phyloP scores from a whole-genome alignment of 2,329 filamentous ascomycete genomes.

The Calonectria hawksworthii region DNA sequence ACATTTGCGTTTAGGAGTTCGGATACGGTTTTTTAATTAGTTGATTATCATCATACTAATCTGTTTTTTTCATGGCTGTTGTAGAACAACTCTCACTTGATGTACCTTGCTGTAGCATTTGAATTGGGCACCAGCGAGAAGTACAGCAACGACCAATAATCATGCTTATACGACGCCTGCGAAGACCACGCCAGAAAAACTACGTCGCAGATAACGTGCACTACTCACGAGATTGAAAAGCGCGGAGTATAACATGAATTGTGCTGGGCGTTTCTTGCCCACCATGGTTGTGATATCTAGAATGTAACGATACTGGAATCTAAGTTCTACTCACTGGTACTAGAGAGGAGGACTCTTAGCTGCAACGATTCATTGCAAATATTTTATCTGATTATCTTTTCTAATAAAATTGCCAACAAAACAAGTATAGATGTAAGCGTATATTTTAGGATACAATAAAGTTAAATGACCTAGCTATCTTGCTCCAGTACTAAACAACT shows the following conservation, averaged over 20 bases:
- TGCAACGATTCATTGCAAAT: not conserved
- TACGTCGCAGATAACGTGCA: not conserved
- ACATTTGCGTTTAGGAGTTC: no score
- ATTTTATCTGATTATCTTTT: not conserved
- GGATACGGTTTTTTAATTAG: no score
- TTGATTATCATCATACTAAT: no score
- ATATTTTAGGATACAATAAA: not conserved
- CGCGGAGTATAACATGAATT: not conserved
- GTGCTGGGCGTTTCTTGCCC: not conserved
- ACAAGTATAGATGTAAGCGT: not conserved
- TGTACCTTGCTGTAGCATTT: no score
- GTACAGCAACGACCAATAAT: not conserved
- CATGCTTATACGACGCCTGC: not conserved
- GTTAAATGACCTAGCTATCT: not conserved
- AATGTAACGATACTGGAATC: not conserved
- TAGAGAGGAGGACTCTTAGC: not conserved
- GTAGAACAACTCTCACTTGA: no score
- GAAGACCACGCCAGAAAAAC: not conserved
- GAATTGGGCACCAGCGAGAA: not conserved
- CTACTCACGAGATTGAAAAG: not conserved
- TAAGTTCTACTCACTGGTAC: not conserved
- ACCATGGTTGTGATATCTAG: not conserved
- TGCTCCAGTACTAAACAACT: not conserved
- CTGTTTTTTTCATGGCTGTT: no score
- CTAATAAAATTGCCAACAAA: not conserved